A percentile compares a stretch with the other conserved stretches of the same genome.
phyloP scores from a whole-genome alignment of 2,329 filamentous ascomycete species.

The Dactylellina cionopaga region DNA sequence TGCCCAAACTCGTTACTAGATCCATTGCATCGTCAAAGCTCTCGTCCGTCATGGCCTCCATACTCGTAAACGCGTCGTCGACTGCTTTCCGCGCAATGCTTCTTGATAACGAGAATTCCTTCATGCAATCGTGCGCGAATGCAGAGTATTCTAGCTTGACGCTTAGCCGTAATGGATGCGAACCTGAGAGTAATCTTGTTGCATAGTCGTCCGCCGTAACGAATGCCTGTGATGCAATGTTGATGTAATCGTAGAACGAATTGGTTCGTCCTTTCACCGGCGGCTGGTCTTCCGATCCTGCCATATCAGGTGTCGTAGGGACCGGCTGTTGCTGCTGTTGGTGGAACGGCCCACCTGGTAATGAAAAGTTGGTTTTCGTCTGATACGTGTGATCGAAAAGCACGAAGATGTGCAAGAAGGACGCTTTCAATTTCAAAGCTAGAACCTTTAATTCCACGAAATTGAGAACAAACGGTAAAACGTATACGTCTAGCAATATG shows the following conservation, averaged over 20 bases:
- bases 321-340: conserved; percentile 11
- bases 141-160: conserved; percentile 92
- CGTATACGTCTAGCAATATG: conserved; percentile 83
- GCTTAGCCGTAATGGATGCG: conserved; percentile 86
- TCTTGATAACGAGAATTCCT: conserved; percentile 80
- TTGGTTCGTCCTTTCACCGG: conserved; percentile 44
- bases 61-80: conserved; percentile 87
- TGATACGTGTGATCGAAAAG: conserved; percentile 73
- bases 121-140: conserved; percentile 91
- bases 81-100: conserved; percentile 83
- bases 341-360: conserved; percentile 40
- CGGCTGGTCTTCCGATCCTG: conserved; percentile 13
- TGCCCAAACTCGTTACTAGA: conserved; percentile 56
- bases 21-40: conserved; percentile 93
- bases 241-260: conserved; percentile 73
- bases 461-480: conserved; percentile 82
- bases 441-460: conserved; percentile 87
- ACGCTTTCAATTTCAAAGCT: conserved; percentile 88
- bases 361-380: conserved; percentile 63
- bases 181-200: conserved; percentile 80
- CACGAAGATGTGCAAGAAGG: conserved; percentile 96
- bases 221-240: conserved; percentile 83
- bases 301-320: conserved; percentile 26
- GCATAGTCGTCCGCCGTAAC: conserved; percentile 78
- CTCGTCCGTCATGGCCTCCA: conserved; percentile 86